Conservation (phyloP, 352 stramenopile species). For the Pythium rhizo-oryzae region DNA sequence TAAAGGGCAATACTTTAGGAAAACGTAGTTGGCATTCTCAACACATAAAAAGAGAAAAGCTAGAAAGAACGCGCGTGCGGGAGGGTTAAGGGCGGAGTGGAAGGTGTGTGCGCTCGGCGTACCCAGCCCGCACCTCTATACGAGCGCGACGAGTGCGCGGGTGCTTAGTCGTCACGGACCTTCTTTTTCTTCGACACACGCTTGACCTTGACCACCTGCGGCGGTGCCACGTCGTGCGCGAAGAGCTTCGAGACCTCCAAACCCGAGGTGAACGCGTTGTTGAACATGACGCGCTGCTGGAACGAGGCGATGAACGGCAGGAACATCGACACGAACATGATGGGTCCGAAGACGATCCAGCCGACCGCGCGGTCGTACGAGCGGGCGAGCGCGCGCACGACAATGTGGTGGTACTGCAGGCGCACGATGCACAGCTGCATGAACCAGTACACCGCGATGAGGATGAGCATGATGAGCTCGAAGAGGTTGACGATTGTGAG, state of each 20-base stretch:
- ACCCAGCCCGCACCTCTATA: constrained; percentile 9
- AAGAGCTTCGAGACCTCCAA: constrained; percentile 91
- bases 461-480: constrained; percentile 68
- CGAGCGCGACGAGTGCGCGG: neutral
- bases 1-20: neutral
- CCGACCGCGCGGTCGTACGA: constrained; percentile 78
- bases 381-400: constrained; percentile 74
- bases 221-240: constrained; percentile 77
- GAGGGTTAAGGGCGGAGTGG: neutral
- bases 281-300: constrained; percentile 91
- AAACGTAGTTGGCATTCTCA: constrained; percentile 32
- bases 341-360: constrained; percentile 89
- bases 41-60: constrained; percentile 31
- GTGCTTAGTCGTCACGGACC: constrained; percentile 66
- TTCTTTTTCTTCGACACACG: constrained; percentile 91
- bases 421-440: constrained; percentile 82
- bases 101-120: constrained; percentile 1
- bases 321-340: constrained; percentile 91
- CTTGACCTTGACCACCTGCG: constrained; percentile 88
- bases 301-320: constrained; percentile 87
- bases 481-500: constrained; percentile 76
- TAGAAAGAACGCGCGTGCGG: constrained; percentile 1
- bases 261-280: constrained; percentile 88
- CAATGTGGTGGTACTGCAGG: constrained; percentile 87
- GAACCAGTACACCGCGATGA: constrained; percentile 86